These are phyloP conservation scores for Handroanthus guayacan DNA, from an alignment of 257 asterid species.

Conservation along the genomic window DNA sequence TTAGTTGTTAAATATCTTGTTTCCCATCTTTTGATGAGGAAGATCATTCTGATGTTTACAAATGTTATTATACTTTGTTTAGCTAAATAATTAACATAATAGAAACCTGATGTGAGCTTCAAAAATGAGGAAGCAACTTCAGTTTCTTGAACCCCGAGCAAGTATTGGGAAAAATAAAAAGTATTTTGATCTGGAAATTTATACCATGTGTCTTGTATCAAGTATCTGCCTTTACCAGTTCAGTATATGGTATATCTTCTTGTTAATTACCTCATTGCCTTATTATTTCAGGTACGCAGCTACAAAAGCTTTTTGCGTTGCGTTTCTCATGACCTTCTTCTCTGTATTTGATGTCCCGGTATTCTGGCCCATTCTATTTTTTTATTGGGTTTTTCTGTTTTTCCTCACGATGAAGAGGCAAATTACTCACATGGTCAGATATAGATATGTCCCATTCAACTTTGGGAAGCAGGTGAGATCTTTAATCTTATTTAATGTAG, in stretches of 20 bases:
- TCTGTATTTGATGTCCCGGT: slow-evolving; percentile 90
- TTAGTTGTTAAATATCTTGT: not conserved
- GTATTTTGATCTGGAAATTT: slow-evolving; percentile 2
- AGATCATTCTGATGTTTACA: not conserved
- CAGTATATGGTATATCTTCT: not conserved
- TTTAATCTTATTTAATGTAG: slow-evolving; percentile 14
- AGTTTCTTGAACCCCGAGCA: slow-evolving; percentile 7
- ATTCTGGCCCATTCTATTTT: slow-evolving; percentile 88
- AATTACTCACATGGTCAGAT: slow-evolving; percentile 85
- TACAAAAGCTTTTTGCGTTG: slow-evolving; percentile 87
- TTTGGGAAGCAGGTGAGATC: slow-evolving; percentile 79
- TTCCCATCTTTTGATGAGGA: not conserved
- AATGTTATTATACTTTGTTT: not conserved
- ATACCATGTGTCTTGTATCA: not conserved
- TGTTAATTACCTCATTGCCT: not conserved
- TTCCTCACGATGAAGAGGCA: slow-evolving; percentile 91
- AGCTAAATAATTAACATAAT: slow-evolving; percentile 9
- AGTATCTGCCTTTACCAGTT: not conserved
- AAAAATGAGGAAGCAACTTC: not conserved
- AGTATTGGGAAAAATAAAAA: not conserved
- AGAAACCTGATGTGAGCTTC: slow-evolving; percentile 6
- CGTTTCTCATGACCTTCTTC: slow-evolving; percentile 80
- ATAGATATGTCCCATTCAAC: slow-evolving; percentile 79
- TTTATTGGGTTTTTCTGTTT: slow-evolving; percentile 82
- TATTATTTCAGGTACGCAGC: slow-evolving; percentile 78